phyloP scores from a whole-genome alignment of 306 rosid genomes.

The Rosa persica region DNA sequence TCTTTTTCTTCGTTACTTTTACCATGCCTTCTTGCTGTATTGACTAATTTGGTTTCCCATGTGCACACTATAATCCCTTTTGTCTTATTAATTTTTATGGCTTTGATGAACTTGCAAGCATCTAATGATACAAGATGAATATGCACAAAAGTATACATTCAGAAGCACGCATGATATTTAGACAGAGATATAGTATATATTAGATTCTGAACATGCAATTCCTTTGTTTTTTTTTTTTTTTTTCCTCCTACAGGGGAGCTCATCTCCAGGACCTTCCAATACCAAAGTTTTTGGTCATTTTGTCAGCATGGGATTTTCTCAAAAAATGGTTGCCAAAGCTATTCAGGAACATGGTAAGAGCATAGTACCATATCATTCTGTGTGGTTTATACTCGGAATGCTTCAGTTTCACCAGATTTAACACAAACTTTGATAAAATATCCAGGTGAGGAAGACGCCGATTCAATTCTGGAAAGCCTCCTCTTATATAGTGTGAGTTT shows the following conservation, averaged over 20 bases:
- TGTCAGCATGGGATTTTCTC: conserved; percentile 76
- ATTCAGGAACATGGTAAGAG: conserved; percentile 70
- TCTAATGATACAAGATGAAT: background rate
- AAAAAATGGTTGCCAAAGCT: conserved; percentile 68
- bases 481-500: conserved; percentile 72
- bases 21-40: background rate
- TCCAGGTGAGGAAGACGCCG: conserved; percentile 78
- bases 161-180: background rate
- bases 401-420: conserved; percentile 18
- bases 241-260: conserved; percentile 50
- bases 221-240: conserved; percentile 24
- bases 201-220: conserved; percentile 24
- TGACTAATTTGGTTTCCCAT: background rate
- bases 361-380: conserved; percentile 26
- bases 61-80: background rate
- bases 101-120: background rate
- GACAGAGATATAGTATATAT: conserved; percentile 7
- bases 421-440: conserved; percentile 29
- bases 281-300: conserved; percentile 66
- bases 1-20: background rate
- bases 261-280: conserved; percentile 62
- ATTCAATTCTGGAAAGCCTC: conserved; percentile 66
- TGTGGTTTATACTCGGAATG: conserved; percentile 14
- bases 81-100: background rate
- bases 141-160: background rate